Base-by-base conservation (phyloP, 345 rosid species). In the Aegle marmelos region DNA sequence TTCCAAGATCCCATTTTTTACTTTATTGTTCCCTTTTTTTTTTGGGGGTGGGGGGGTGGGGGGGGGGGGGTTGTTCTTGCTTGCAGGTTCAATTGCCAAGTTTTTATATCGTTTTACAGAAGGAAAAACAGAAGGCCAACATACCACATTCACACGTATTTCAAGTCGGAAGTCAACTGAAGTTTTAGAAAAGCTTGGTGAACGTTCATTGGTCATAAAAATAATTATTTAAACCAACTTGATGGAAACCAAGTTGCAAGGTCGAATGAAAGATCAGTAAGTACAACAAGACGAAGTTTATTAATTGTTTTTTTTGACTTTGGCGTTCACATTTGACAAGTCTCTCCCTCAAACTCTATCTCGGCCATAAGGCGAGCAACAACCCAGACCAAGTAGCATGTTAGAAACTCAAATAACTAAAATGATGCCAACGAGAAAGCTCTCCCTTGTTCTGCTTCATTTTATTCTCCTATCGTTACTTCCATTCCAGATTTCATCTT, bases 401-500 rank as follows among this genome's bases (percentile, higher is more conserved):
- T 34, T 79, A 61, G 31, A n/a, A 72, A 45, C 9, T 61, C 65
- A 37, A 65, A 25, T 34, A 48, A 30, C 34, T 7, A 80, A 10
- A 62, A 88, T 86, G 87, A 10, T n/a, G 7, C 22, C 33, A 28
- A 9, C 58, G 19, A 73, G 1, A 21, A 80, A 25, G 9, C 57
- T 76, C 37, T 74, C 27, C 53, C 75, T 85, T 31, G 27, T 83
- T 75, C 81, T 87, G 54, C 41, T 83, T 58, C 78, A 58, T 22
- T 0, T 73, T 36, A 31, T 85, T 6, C 17, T 86, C 2, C 39
- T 85, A 56, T 73, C 71, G 25, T 76, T 77, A 14, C 83, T 89
- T 79, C 83, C 87, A 50, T 39, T 75, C 56, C 74, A 73, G 78
- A 54, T 70, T 68, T 76, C 81, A 0, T 75, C 90, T 58, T 86